Percentiles rank a stretch among this genome's conserved stretches.
These are phyloP conservation scores for Neonectria hederae DNA, from an alignment of 2,329 filamentous ascomycete genomes.

Conservation along the genomic window DNA sequence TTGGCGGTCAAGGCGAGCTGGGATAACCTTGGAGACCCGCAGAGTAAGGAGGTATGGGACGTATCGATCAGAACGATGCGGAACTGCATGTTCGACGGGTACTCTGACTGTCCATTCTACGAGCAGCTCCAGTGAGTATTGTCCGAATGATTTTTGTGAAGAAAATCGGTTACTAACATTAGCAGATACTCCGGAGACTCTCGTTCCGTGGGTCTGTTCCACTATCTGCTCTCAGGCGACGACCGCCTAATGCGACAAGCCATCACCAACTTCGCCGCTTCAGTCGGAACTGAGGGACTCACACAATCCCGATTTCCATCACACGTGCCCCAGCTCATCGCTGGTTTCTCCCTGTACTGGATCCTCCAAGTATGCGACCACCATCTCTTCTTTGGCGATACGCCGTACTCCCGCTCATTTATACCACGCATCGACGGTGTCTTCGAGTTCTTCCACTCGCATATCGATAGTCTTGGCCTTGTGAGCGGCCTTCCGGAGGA, in stretches of 20 bases:
- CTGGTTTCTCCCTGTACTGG: conserved; percentile 52
- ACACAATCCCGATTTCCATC: conserved; percentile 49
- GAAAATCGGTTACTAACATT: neutral
- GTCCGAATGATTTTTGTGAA: conserved; percentile 28
- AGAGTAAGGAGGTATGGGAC: conserved; percentile 36
- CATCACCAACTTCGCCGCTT: conserved; percentile 41
- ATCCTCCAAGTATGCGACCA: conserved; percentile 50
- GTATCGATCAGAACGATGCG: conserved; percentile 35
- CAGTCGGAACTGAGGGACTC: conserved; percentile 42
- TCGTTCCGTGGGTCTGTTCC: conserved; percentile 42
- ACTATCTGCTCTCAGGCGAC: conserved; percentile 44
- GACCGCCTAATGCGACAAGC: conserved; percentile 46
- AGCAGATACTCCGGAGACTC: conserved; percentile 27
- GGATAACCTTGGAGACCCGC: conserved; percentile 5
- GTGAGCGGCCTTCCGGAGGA: conserved; percentile 33
- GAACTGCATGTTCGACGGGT: conserved; percentile 45
- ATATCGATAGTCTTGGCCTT: conserved; percentile 28
- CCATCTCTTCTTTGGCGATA: conserved; percentile 48
- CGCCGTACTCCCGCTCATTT: conserved; percentile 41
- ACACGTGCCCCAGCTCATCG: conserved; percentile 48
- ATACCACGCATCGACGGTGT: conserved; percentile 47
- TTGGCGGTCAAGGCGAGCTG: conserved; percentile 21
- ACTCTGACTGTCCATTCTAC: conserved; percentile 49
- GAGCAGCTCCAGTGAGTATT: conserved; percentile 46
- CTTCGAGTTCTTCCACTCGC: conserved; percentile 43